A percentile compares a stretch with the other conserved stretches of the same genome.
Evolutionary conservation across 2,329 filamentous ascomycete genomes (phyloP).

Genomic region (Dactylellina haptotyla): DNA sequence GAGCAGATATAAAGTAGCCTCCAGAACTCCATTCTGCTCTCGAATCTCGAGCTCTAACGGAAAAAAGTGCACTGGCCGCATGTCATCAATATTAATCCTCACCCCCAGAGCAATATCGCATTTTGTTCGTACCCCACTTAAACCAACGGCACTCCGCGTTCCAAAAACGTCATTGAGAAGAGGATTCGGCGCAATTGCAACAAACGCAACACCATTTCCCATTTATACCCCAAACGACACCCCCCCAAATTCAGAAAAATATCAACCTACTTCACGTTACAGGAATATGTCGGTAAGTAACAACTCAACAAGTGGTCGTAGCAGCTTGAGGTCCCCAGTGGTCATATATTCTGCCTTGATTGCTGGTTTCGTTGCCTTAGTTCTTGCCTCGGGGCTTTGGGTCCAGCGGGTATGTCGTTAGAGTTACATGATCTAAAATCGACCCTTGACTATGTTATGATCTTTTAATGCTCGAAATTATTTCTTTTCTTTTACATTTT

Average conservation of each 20-base stretch:
- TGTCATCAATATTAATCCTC: conserved; percentile 26
- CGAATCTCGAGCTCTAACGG: neutral
- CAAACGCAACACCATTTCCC: conserved; percentile 37
- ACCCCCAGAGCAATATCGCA: conserved; percentile 16
- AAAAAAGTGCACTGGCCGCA: conserved; percentile 7
- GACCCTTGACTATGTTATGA: too few species aligned
- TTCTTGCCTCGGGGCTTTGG: neutral
- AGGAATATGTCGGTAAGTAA: conserved; percentile 52
- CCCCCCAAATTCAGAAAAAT: neutral
- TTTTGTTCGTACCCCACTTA: conserved; percentile 4
- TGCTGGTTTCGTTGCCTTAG: conserved; percentile 18
- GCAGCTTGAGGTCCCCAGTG: conserved; percentile 8
- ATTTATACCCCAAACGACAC: neutral
- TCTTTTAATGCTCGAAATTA: too few species aligned
- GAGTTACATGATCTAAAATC: neutral
- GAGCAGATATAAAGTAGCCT: conserved; percentile 8
- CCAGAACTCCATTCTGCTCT: neutral
- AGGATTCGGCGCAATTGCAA: neutral
- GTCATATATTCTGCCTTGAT: conserved; percentile 22
- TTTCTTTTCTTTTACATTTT: too few species aligned
- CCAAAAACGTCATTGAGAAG: conserved; percentile 38
- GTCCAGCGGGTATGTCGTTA: conserved; percentile 31
- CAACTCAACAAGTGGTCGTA: neutral
- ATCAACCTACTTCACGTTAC: neutral
- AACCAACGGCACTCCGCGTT: neutral